Evolutionary conservation across 306 rosid species (phyloP).

Genomic region (Vigna mungo): DNA sequence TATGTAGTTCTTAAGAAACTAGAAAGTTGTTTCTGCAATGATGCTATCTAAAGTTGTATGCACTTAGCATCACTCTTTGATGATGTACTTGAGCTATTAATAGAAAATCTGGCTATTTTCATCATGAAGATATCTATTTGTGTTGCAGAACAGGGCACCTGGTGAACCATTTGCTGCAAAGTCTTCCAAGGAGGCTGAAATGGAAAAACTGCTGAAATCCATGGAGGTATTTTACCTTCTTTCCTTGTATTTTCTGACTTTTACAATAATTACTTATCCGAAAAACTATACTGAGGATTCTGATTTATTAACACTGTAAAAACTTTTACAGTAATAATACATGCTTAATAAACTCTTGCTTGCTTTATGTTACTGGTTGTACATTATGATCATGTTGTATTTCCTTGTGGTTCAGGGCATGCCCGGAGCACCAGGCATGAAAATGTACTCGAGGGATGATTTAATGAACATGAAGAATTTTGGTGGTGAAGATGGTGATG

Average conservation of each 20-base stretch:
- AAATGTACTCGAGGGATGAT: slow-evolving; percentile 96
- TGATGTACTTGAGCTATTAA: slow-evolving; percentile 12
- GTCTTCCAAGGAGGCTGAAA: slow-evolving; percentile 91
- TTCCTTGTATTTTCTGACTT: not conserved
- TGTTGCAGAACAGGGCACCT: slow-evolving; percentile 74
- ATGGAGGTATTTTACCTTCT: slow-evolving; percentile 75
- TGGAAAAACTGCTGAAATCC: slow-evolving; percentile 87
- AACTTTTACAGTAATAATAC: not conserved
- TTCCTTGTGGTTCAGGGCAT: slow-evolving; percentile 71
- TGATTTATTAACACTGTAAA: not conserved
- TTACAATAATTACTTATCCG: too few relatives aligned
- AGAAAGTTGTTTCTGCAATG: slow-evolving; percentile 22
- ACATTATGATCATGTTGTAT: slow-evolving; percentile 30
- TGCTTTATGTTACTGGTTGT: not conserved
- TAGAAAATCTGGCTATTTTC: slow-evolving; percentile 9
- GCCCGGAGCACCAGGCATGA: slow-evolving; percentile 99
- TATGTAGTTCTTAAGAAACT: slow-evolving; percentile 12
- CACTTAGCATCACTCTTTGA: slow-evolving; percentile 32
- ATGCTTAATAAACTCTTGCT: not conserved
- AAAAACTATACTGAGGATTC: not conserved
- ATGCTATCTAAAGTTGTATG: slow-evolving; percentile 11
- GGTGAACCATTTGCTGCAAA: slow-evolving; percentile 90
- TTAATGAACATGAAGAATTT: slow-evolving; percentile 81
- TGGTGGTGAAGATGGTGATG: slow-evolving; percentile 66
- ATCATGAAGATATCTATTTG: slow-evolving; percentile 23